Evolutionary conservation across 2,329 filamentous ascomycete genomes (phyloP).

Genomic region (Pseudogymnoascus sp.): DNA sequence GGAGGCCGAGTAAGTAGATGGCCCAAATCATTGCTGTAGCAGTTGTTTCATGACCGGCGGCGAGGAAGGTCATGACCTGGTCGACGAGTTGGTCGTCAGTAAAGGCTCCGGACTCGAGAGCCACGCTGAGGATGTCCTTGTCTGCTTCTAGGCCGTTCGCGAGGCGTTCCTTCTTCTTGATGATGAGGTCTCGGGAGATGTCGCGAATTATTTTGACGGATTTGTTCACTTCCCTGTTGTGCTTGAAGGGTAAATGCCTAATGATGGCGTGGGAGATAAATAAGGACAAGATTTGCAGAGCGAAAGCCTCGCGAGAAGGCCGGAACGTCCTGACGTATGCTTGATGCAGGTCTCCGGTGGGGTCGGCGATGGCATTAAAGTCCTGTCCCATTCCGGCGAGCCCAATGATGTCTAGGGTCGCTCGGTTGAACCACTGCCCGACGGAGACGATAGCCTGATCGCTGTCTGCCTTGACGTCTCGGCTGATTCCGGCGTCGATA

Average conservation of each 20-base stretch:
- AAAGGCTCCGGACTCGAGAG: conserved; percentile 68
- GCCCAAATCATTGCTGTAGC: conserved; percentile 71
- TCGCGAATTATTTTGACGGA: conserved; percentile 55
- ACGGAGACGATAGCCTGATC: conserved; percentile 46
- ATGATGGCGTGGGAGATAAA: conserved; percentile 59
- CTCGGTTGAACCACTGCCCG: conserved; percentile 56
- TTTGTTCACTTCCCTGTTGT: conserved; percentile 57
- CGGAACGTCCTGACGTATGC: conserved; percentile 52
- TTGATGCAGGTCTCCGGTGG: conserved; percentile 49
- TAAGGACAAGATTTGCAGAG: conserved; percentile 52
- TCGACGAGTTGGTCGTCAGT: conserved; percentile 74
- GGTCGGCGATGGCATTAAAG: conserved; percentile 58
- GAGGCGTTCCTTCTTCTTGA: conserved; percentile 56
- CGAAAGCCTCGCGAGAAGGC: conserved; percentile 43
- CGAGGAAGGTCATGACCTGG: conserved; percentile 85
- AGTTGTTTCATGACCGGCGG: conserved; percentile 75
- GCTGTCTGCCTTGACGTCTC: not conserved
- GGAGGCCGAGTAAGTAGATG: conserved; percentile 58
- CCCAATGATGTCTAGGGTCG: conserved; percentile 70
- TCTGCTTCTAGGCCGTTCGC: conserved; percentile 42
- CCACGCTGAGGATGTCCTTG: conserved; percentile 73
- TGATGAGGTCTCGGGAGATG: conserved; percentile 62
- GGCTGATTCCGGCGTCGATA: not conserved
- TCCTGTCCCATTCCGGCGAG: conserved; percentile 64
- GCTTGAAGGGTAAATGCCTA: conserved; percentile 56